phyloP scores from a whole-genome alignment of 23 red algal species.

The Gracilariopsis chorda region DNA sequence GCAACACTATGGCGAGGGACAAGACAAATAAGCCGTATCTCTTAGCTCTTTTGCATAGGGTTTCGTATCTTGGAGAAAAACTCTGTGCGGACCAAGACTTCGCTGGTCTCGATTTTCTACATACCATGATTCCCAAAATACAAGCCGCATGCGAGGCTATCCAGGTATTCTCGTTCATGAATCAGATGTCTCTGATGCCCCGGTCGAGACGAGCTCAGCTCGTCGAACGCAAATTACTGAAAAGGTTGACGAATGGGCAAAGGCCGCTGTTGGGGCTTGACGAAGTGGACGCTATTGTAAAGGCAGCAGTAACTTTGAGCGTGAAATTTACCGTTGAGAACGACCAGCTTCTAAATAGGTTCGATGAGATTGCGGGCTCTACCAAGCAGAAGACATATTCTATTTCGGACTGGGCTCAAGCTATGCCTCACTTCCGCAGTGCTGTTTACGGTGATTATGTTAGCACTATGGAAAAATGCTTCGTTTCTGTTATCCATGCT shows the following conservation, averaged over 20 bases:
- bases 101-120: neutral
- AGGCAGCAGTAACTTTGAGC: neutral
- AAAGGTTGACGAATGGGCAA: neutral
- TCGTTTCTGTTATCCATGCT: neutral
- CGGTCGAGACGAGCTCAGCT: neutral
- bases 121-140: neutral
- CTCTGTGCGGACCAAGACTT: neutral
- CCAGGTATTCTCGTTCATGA: neutral
- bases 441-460: neutral
- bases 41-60: neutral
- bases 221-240: neutral
- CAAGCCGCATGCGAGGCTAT: neutral
- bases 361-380: neutral
- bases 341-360: neutral
- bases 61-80: neutral
- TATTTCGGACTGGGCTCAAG: neutral
- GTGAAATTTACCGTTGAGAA: neutral
- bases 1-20: neutral
- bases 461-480: neutral
- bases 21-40: neutral
- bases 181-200: neutral
- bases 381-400: neutral
- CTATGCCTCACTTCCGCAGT: neutral
- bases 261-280: neutral
- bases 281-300: neutral